Conservation (phyloP, 2,329 filamentous ascomycete species). For the Neofusicoccum sp. region DNA sequence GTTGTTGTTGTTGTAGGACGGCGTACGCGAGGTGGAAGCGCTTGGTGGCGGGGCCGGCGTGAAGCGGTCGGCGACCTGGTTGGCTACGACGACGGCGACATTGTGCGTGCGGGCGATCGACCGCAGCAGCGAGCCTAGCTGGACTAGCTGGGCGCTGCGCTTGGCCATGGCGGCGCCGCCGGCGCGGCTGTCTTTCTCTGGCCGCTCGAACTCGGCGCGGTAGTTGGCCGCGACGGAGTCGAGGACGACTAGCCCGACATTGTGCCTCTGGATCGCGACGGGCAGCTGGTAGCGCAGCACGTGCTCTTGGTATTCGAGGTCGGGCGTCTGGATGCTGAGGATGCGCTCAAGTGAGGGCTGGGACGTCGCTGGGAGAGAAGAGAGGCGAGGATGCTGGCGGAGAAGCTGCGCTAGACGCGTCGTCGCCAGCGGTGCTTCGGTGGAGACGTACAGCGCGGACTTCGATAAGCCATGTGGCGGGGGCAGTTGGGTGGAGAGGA, state of each 20-base stretch:
- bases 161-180: constrained; percentile 60
- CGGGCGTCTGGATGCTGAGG: constrained; percentile 77
- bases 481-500: constrained; percentile 80
- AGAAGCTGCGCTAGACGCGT: constrained; percentile 79
- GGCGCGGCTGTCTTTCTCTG: constrained; percentile 32
- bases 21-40: constrained; percentile 26
- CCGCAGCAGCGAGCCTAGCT: constrained; percentile 72
- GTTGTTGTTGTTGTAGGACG: constrained; percentile 29
- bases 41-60: constrained; percentile 28
- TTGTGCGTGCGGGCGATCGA: constrained; percentile 71
- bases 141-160: constrained; percentile 72
- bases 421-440: constrained; percentile 82
- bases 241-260: constrained; percentile 77
- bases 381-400: constrained; percentile 61
- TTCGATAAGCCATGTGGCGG: constrained; percentile 67
- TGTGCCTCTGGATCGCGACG: constrained; percentile 71
- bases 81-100: constrained; percentile 85
- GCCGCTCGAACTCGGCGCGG: constrained; percentile 79
- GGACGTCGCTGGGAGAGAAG: constrained; percentile 38
- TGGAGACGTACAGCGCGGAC: constrained; percentile 88
- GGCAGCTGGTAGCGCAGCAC: constrained; percentile 92
- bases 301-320: constrained; percentile 93
- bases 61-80: constrained; percentile 93
- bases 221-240: constrained; percentile 97
- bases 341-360: constrained; percentile 71